Evolutionary conservation across 163 green algal genomes (phyloP).

Genomic region (Chlamydomonas reinhardtii): DNA sequence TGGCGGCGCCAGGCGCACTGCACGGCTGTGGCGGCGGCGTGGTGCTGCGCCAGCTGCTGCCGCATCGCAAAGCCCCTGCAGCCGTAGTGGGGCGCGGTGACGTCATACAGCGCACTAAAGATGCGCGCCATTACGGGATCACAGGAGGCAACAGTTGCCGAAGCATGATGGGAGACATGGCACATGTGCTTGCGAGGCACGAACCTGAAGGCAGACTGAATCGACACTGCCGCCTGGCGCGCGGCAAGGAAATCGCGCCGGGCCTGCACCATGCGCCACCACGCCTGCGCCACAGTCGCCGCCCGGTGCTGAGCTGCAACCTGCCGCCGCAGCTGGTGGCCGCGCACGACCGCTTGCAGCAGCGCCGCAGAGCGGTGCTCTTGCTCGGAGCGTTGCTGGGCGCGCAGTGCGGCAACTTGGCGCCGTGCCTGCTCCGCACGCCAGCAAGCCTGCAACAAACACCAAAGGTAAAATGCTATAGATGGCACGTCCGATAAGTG

Average conservation of each 20-base stretch:
- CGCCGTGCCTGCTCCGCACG: conserved; percentile 30
- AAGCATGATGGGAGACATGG: no score
- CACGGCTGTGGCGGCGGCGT: conserved; percentile 7
- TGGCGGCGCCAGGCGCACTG: conserved; percentile 4
- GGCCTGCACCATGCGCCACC: conserved; percentile 48
- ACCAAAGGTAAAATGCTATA: no score
- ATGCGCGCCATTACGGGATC: no score
- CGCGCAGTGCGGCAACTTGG: not conserved
- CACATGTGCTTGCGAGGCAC: no score
- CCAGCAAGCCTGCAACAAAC: conserved; percentile 56
- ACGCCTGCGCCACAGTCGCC: conserved; percentile 49
- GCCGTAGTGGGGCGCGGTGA: no score
- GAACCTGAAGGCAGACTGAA: no score
- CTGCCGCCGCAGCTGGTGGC: conserved; percentile 5
- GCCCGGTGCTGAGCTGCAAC: not conserved
- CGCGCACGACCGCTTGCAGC: conserved; percentile 44
- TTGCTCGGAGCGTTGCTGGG: not conserved
- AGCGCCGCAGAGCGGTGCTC: not conserved
- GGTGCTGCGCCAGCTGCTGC: conserved; percentile 16
- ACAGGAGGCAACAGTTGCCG: no score
- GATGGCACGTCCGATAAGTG: no score
- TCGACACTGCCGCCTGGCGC: no score
- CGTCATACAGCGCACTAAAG: no score
- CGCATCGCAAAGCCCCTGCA: not conserved
- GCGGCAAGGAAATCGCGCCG: conserved; percentile 2